Base-by-base conservation (phyloP, 1,139 yeast genomes). In the Hansenula sp. region DNA sequence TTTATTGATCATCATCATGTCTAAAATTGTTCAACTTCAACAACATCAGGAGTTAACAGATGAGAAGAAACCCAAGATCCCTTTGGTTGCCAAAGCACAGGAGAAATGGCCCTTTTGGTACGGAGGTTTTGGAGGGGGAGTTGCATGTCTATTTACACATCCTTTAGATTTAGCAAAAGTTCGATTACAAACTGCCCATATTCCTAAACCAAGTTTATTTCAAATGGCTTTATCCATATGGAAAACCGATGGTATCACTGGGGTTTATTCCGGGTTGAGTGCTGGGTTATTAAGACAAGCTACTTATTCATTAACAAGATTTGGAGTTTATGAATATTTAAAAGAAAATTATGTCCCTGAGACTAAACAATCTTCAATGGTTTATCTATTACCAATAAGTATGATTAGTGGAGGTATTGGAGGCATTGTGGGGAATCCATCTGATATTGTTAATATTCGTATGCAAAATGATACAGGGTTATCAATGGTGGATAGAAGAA, bases 391-490 rank as follows among this genome's bases (percentile, higher is more conserved):
- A 47, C 91, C 93, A 13, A 73, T 84, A 67, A 87, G 96, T 6
- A 86, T 88, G 94, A 54, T 84, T 16, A 80, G 93, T 10, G 96
- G 96, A 40, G 86, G 84, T 25, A 65, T 81, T 44, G 96, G 96
- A 45, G 96, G 96, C 9, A 66, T 87, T 32, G 83, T 86, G 2
- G 96, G 96, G 25, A 89, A 88, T 58, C 96, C 96, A 2, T 81
- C 94, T 2, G 96, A 89, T 63, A 85, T 89, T 21, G 89, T 87
- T 36, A 89, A 89, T 56, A 85, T 89, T 49, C 77, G 96, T 63
- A 89, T 89, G 96, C 96, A 89, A 64, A 89, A 88, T 62, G 96
- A 89, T 59, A 77, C 84, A 7, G 68, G 90, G 0, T 71, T 86
- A 48, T 87, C 93, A 3, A 46, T 66, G 5, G 81, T 72, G 4